A percentile compares a stretch with the other conserved stretches of the same genome.
Evolutionary conservation across 495 filamentous ascomycete genomes (phyloP).

Genomic region (Penicillium tannophilum): DNA sequence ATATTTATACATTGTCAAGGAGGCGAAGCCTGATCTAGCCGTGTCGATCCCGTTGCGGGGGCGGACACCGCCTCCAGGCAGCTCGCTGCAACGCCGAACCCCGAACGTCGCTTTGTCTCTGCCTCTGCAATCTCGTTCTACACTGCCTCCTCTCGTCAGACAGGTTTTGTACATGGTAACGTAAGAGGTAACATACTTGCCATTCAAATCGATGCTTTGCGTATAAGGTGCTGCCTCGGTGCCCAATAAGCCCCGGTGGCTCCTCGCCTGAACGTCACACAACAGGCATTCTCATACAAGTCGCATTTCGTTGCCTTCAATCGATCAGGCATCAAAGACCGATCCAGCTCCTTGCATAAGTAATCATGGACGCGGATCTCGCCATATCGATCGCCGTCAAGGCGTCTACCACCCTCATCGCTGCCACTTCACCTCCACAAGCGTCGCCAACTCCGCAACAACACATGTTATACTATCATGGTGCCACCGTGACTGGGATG

Average conservation of each 20-base stretch:
- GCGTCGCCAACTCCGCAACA: constrained; percentile 14
- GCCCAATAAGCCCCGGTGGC: constrained; percentile 12
- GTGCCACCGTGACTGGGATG: constrained; percentile 10
- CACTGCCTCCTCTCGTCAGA: not conserved
- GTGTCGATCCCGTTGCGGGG: constrained; percentile 29
- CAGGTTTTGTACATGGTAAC: not conserved
- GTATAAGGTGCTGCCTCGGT: constrained; percentile 10
- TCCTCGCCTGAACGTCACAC: constrained; percentile 11
- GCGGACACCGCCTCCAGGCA: constrained; percentile 29
- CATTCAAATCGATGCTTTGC: constrained; percentile 6
- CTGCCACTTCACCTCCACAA: constrained; percentile 17
- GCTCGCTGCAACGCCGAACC: not conserved
- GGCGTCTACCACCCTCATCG: constrained; percentile 26
- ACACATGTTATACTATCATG: constrained; percentile 26
- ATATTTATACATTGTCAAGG: not conserved
- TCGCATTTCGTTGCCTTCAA: constrained; percentile 6
- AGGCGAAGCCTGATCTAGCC: constrained; percentile 6
- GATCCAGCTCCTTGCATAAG: not conserved
- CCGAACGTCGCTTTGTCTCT: not conserved
- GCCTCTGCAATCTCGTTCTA: not conserved
- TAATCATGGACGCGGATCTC: not conserved
- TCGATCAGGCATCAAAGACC: constrained; percentile 1
- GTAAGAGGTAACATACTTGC: too few species aligned
- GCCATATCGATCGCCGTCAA: constrained; percentile 16
- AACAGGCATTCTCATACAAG: constrained; percentile 5